These are phyloP conservation scores for Gossypium bickii DNA, from an alignment of 345 rosid species.

Conservation along the genomic window DNA sequence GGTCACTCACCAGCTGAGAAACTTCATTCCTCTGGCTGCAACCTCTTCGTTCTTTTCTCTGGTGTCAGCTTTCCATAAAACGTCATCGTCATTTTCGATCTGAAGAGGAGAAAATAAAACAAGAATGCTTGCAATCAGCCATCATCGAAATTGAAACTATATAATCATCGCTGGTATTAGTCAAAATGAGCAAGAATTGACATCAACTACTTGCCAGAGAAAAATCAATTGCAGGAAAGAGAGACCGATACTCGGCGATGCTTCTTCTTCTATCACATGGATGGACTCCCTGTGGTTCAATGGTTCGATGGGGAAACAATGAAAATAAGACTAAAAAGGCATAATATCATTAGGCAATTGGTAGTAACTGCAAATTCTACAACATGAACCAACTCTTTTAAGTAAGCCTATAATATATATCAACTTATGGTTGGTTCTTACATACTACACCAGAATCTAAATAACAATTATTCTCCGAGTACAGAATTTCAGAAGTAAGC, in stretches of 20 bases:
- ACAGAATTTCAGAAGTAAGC: no score
- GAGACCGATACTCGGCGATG: conserved; percentile 46
- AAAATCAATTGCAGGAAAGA: conserved; percentile 78
- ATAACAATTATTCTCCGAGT: no score
- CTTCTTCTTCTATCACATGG: conserved; percentile 79
- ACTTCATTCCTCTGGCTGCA: conserved; percentile 64
- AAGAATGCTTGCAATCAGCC: conserved; percentile 1
- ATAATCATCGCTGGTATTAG: not conserved
- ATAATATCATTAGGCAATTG: not conserved
- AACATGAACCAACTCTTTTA: not conserved
- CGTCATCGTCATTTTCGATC: conserved; percentile 54
- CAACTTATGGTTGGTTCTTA: not conserved
- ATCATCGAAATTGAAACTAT: not conserved
- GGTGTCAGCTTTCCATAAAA: conserved; percentile 48
- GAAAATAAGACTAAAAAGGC: not conserved
- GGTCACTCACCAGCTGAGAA: conserved; percentile 56
- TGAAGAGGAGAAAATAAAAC: conserved; percentile 14
- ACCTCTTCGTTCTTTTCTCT: conserved; percentile 61
- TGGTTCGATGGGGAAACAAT: not conserved
- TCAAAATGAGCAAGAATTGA: not conserved
- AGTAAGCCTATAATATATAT: not conserved
- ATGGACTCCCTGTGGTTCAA: conserved; percentile 61
- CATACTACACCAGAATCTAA: not conserved
- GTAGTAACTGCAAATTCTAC: not conserved
- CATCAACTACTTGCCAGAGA: conserved; percentile 50